Conservation (phyloP, 768 basidiomycete genomes). For the Rhodotorula babjevae region DNA sequence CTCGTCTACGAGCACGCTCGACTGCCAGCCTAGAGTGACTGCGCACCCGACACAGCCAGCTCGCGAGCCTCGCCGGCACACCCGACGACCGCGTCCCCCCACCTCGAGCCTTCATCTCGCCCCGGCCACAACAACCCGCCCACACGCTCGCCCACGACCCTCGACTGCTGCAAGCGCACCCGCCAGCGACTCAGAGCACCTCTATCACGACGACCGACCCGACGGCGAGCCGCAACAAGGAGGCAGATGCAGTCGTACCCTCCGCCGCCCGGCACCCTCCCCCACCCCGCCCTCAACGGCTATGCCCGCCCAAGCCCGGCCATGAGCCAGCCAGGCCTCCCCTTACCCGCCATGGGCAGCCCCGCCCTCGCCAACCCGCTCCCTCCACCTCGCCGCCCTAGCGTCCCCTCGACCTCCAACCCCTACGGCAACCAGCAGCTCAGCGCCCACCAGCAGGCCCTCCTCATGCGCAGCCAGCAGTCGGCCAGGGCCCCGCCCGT, state of each 20-base stretch:
- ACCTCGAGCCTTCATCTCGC: no score
- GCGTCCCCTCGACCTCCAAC: background rate
- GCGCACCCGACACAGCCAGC: no score
- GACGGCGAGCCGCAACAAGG: no score
- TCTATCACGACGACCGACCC: no score
- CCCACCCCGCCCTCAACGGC: background rate
- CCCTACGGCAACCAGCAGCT: background rate
- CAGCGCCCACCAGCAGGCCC: slow-evolving; percentile 4
- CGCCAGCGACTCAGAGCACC: no score
- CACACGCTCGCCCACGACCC: no score
- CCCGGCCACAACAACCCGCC: no score
- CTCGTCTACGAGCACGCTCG: no score
- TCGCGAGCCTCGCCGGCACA: no score
- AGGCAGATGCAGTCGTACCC: background rate
- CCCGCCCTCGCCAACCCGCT: background rate
- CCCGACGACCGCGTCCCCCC: no score
- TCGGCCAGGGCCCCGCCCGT: background rate
- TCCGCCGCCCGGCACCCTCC: background rate
- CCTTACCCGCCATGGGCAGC: background rate
- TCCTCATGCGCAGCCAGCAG: slow-evolving; percentile 12
- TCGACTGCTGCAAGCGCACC: no score
- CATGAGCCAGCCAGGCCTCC: background rate
- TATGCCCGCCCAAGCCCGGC: background rate
- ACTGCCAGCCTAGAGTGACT: no score
- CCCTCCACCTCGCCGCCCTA: background rate